Conservation (phyloP, 208 protist species). For the Crithidia expoeki region DNA sequence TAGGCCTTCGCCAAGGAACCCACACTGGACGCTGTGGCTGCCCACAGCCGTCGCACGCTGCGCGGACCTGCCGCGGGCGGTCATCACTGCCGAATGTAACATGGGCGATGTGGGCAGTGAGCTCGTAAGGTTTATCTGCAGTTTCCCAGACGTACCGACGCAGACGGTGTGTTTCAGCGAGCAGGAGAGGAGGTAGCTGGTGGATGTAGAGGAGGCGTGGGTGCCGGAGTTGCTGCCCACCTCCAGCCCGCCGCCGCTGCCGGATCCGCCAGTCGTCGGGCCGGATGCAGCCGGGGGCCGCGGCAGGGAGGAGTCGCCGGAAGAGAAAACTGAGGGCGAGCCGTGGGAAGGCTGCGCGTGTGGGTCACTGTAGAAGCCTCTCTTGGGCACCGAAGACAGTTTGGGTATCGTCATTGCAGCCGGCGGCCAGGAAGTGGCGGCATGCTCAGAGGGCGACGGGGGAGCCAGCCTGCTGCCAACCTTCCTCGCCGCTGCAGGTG, state of each 20-base stretch:
- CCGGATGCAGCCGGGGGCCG: conserved; percentile 12
- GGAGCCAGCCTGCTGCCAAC: background rate
- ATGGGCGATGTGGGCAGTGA: conserved; percentile 19
- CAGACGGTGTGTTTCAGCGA: conserved; percentile 34
- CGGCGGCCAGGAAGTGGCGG: background rate
- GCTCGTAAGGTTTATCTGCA: conserved; percentile 37
- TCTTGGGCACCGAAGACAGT: background rate
- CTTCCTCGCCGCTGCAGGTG: background rate
- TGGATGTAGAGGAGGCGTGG: conserved; percentile 15
- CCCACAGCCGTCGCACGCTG: background rate
- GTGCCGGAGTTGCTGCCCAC: conserved; percentile 6
- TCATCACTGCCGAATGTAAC: background rate
- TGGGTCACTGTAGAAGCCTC: background rate
- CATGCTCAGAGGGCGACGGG: background rate
- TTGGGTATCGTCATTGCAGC: conserved; percentile 1
- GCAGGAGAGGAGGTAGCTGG: conserved; percentile 24
- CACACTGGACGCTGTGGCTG: background rate
- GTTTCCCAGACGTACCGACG: conserved; percentile 24
- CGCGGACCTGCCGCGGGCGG: background rate
- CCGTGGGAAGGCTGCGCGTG: conserved; percentile 3
- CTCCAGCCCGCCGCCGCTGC: conserved; percentile 1
- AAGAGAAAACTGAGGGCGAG: conserved; percentile 12
- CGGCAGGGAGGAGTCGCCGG: conserved; percentile 24
- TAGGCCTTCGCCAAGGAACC: conserved; percentile 2
- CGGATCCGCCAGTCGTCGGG: background rate